Percentiles rank a stretch among this genome's conserved stretches.
Evolutionary conservation across 345 rosid genomes (phyloP).

Genomic region (Linum trigynum): DNA sequence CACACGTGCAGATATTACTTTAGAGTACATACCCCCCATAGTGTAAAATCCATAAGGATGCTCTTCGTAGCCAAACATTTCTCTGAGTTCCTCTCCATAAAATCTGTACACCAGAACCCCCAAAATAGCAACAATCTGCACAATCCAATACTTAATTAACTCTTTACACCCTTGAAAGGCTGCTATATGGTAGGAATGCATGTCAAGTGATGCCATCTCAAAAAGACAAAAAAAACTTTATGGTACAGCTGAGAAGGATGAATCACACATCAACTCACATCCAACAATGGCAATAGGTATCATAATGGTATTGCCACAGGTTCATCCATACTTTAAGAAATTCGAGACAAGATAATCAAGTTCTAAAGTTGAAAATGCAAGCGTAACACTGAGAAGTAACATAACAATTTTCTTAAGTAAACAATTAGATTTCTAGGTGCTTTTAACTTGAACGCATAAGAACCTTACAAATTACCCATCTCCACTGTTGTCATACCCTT

Average conservation of each 20-base stretch:
- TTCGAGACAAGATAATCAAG: not conserved
- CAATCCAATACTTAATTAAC: constrained; percentile 14
- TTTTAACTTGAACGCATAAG: not conserved
- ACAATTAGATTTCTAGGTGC: not conserved
- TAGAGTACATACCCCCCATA: constrained; percentile 59
- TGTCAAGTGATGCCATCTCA: not conserved
- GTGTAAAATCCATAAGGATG: constrained; percentile 97
- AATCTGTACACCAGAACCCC: constrained; percentile 92
- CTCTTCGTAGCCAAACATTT: constrained; percentile 96
- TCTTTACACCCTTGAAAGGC: not conserved
- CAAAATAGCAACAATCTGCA: constrained; percentile 86
- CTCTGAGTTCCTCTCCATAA: constrained; percentile 88
- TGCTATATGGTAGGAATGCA: no score
- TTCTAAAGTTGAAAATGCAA: not conserved
- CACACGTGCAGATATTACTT: not conserved
- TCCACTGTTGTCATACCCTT: not conserved
- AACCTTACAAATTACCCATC: not conserved
- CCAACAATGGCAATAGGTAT: not conserved
- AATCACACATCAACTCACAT: not conserved
- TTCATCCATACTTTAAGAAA: not conserved
- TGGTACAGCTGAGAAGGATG: not conserved
- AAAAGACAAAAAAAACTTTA: not conserved
- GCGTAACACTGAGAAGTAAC: not conserved
- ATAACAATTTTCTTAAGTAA: not conserved
- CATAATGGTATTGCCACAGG: not conserved